phyloP scores from a whole-genome alignment of 2,329 filamentous ascomycete genomes.

The Lasiodiplodia hormozganensis region DNA sequence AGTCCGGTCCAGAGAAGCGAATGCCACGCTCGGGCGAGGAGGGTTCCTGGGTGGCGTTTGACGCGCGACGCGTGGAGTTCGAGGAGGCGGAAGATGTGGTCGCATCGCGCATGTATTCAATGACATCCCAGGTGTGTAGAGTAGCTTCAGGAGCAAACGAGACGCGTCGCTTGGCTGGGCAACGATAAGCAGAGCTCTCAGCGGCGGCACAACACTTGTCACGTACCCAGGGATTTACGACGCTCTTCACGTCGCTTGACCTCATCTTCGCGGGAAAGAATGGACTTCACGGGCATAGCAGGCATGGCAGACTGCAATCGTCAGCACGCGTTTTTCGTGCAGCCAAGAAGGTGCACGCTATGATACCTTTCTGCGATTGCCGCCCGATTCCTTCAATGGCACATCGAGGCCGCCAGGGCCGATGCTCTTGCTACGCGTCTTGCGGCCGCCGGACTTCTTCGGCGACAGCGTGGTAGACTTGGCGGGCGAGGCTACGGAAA shows the following conservation, averaged over 20 bases:
- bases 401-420: conserved; percentile 89
- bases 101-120: conserved; percentile 87
- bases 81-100: conserved; percentile 76
- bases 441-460: conserved; percentile 39
- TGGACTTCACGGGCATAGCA: conserved; percentile 59
- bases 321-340: conserved; percentile 32
- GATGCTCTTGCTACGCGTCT: conserved; percentile 87
- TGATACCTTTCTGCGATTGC: conserved; percentile 79
- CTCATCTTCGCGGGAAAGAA: conserved; percentile 65
- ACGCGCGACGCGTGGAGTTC: conserved; percentile 77
- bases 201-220: not conserved
- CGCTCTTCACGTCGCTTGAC: conserved; percentile 78
- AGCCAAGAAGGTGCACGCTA: not conserved
- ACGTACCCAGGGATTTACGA: conserved; percentile 80
- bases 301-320: conserved; percentile 53
- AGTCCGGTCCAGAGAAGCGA: conserved; percentile 41
- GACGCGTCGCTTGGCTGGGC: conserved; percentile 79
- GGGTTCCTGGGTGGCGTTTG: conserved; percentile 58
- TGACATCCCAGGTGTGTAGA: conserved; percentile 93
- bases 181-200: conserved; percentile 22
- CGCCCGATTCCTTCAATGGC: conserved; percentile 71
- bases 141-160: conserved; percentile 98
- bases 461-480: conserved; percentile 39
- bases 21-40: conserved; percentile 35
- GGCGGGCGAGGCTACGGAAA: conserved; percentile 41